Evolutionary conservation across 306 rosid species (phyloP).

Genomic region (Ziziphus jujuba): DNA sequence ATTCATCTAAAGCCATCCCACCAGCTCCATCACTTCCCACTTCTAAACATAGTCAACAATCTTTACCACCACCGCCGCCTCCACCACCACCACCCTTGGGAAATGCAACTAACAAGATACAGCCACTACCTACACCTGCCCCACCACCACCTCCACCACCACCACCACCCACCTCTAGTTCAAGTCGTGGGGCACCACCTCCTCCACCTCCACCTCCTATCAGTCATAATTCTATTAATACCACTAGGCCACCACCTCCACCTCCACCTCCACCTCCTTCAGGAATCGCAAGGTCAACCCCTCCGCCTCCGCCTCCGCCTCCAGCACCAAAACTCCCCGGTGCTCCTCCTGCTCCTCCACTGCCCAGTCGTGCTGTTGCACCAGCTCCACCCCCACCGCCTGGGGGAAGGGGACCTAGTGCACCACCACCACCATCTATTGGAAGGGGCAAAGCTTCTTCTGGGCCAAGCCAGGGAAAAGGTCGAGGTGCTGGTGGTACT

Average conservation of each 20-base stretch:
- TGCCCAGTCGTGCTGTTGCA: conserved; percentile 26
- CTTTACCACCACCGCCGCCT: conserved; percentile 16
- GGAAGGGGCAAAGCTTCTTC: conserved; percentile 43
- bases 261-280: conserved; percentile 22
- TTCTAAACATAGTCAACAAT: conserved; percentile 20
- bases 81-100: conserved; percentile 22
- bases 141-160: conserved; percentile 23
- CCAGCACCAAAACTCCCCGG: conserved; percentile 8
- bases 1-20: conserved; percentile 3
- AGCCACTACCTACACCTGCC: background rate
- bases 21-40: conserved; percentile 20
- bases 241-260: conserved; percentile 9
- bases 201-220: conserved; percentile 22
- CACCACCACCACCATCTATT: conserved; percentile 45
- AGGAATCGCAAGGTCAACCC: background rate
- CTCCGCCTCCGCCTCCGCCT: conserved; percentile 8
- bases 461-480: conserved; percentile 59
- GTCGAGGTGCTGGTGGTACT: conserved; percentile 47
- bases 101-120: conserved; percentile 14
- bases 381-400: conserved; percentile 44
- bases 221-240: background rate
- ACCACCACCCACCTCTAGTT: background rate
- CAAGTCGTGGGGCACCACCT: background rate
- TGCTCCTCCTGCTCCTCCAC: conserved; percentile 28
- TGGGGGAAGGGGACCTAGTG: conserved; percentile 39